Evolutionary conservation across 805 yeast genomes (phyloP).

Genomic region (Trichomonascus vanleenenianus): DNA sequence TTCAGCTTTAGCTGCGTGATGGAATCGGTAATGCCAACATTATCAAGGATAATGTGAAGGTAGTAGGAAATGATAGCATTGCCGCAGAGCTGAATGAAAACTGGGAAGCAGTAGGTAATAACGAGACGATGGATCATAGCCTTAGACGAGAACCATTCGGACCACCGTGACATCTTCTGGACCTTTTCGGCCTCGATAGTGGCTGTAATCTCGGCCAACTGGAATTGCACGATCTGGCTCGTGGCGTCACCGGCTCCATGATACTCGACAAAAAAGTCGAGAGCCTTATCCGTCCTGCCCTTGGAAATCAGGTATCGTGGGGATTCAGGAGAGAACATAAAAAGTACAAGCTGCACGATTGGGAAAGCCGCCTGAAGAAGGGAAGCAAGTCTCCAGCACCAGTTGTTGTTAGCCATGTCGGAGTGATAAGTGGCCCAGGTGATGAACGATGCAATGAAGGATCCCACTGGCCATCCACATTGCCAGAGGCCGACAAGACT

Average conservation of each 20-base stretch:
- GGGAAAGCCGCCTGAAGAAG: conserved; percentile 60
- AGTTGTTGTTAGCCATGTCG: conserved; percentile 4
- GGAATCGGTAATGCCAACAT: conserved; percentile 42
- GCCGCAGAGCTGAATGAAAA: conserved; percentile 13
- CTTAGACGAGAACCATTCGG: conserved; percentile 10
- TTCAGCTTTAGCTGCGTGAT: conserved; percentile 15
- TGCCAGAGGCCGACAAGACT: conserved; percentile 46
- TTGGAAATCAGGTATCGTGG: conserved; percentile 64
- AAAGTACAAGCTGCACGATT: conserved; percentile 47
- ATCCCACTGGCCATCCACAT: conserved; percentile 51
- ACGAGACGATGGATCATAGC: conserved; percentile 10
- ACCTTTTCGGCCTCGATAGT: conserved; percentile 18
- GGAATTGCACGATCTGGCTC: conserved; percentile 8
- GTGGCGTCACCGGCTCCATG: conserved; percentile 14
- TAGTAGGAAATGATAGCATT: conserved; percentile 32
- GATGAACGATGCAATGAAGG: conserved; percentile 70
- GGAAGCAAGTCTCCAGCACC: conserved; percentile 65
- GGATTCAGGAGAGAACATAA: conserved; percentile 63
- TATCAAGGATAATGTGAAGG: conserved; percentile 40
- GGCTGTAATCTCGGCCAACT: conserved; percentile 18
- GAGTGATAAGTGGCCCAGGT: conserved; percentile 53
- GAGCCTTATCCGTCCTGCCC: conserved; percentile 38
- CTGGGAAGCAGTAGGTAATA: conserved; percentile 7
- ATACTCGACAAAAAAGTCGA: conserved; percentile 27
- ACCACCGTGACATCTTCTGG: conserved; percentile 14